These are phyloP conservation scores for Cylindrotheca fusiformis DNA, from an alignment of 108 stramenopile species.

Conservation along the genomic window DNA sequence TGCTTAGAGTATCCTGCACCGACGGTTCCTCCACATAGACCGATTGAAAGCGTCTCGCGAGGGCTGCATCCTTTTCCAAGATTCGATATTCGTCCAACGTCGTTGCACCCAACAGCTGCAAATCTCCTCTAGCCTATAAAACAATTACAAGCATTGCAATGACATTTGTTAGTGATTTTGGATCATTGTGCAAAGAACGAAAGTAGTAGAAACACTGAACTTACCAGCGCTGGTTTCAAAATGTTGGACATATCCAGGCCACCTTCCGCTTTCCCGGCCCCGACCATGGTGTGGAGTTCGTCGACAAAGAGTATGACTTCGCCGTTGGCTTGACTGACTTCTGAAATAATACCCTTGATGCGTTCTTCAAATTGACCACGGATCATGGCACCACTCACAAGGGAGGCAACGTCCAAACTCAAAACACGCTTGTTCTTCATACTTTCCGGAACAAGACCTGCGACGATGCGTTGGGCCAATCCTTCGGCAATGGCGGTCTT, in stretches of 20 bases:
- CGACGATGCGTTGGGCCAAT: slow-evolving; percentile 71
- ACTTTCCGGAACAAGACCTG: slow-evolving; percentile 65
- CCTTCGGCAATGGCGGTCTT: slow-evolving; percentile 81
- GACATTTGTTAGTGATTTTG: too few relatives aligned
- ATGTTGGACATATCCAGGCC: slow-evolving; percentile 83
- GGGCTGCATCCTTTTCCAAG: slow-evolving; percentile 93
- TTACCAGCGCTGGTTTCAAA: slow-evolving; percentile 90
- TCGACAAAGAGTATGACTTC: slow-evolving; percentile 94
- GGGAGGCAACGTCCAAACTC: slow-evolving; percentile 81
- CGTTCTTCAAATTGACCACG: slow-evolving; percentile 97
- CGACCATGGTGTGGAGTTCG: slow-evolving; percentile 95
- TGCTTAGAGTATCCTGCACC: slow-evolving; percentile 92
- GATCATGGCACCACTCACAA: slow-evolving; percentile 92
- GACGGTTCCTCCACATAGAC: slow-evolving; percentile 90
- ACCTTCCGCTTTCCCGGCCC: slow-evolving; percentile 65
- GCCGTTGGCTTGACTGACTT: slow-evolving; percentile 77
- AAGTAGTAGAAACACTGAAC: too few relatives aligned
- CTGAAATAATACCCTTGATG: slow-evolving; percentile 86
- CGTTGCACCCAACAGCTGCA: slow-evolving; percentile 94
- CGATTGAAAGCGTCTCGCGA: slow-evolving; percentile 95
- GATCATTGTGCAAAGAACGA: too few relatives aligned
- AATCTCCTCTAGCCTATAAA: slow-evolving; percentile 69
- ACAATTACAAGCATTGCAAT: too few relatives aligned
- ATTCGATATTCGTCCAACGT: slow-evolving; percentile 94
- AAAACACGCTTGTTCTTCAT: slow-evolving; percentile 81